Evolutionary conservation across 306 rosid species (phyloP), one percentile per base, ranked within the genome.

Genomic region (Luffa aegyptiaca): DNA sequence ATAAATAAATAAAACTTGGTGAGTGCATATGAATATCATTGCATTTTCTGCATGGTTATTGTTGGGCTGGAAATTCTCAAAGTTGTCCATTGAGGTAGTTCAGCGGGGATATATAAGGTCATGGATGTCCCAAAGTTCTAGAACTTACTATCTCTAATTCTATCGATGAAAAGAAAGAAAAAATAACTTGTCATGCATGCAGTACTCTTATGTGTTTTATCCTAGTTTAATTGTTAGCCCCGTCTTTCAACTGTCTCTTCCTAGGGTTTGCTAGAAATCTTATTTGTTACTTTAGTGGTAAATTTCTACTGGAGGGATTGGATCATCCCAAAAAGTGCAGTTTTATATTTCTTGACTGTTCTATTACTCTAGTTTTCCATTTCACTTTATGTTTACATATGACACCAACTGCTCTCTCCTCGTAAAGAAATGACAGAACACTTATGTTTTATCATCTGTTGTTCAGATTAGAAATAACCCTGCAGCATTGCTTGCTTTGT

Each of bases 401-500:
- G 35, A 42, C 53, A 74, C 79, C 66, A 14, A 48, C 77, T 58
- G 74, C 21, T 48, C 64, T 48, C 76, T 4, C 64, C 55, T 18
- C 8, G 51, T 5, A 10, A 53, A 55, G 42, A 45, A 42, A 69
- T 42, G n/a, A 69, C n/a, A 69, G n/a, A 20, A 20, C 75, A 71
- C 36, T 48, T 21, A 45, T 71, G 57, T 71, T 70, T 39, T 56
- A 45, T 45, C 53, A 49, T 70, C 80, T 59, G 51, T 71, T 78
- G 36, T 83, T 82, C 90, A 91, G 97, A 53, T 93, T 66, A 86
- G 82, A 88, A 80, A 86, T 85, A 93, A 93, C 81, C 99, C 99
- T 59, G 99, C 99, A 12, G 99, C 97, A 14, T 79, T 95, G 81
- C 96, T 95, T 80, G 97, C 99, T 75, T 80, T 95, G 85, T 87